Percentiles rank a stretch among this genome's conserved stretches.
phyloP scores from a whole-genome alignment of 331 rosid genomes.

The Quercus lobata region DNA sequence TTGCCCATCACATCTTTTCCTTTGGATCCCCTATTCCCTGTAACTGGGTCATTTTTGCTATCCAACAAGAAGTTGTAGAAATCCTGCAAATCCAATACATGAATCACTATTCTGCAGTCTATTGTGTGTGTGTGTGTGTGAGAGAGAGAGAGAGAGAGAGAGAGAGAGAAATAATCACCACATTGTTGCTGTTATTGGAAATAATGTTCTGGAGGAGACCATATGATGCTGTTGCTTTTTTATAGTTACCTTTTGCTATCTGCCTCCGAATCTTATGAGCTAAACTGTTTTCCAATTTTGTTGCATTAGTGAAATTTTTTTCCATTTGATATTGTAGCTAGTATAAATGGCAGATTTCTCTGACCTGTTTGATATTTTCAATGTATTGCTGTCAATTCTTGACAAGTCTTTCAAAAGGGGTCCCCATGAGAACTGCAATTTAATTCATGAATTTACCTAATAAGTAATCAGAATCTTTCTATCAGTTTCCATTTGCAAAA shows the following conservation, averaged over 20 bases:
- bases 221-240: background rate
- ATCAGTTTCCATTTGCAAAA: background rate
- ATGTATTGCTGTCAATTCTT: background rate
- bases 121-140: too few species aligned
- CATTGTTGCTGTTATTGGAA: background rate
- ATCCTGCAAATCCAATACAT: background rate
- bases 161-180: background rate
- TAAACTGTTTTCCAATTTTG: background rate
- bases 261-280: background rate
- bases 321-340: too few species aligned
- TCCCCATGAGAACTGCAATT: background rate
- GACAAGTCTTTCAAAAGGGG: background rate
- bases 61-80: background rate
- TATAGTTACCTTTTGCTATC: background rate
- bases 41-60: background rate
- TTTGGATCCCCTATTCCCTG: background rate
- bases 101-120: background rate
- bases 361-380: background rate
- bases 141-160: too few species aligned
- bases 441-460: background rate
- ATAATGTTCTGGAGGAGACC: background rate
- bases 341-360: too few species aligned
- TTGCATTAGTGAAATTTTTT: too few species aligned
- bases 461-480: too few species aligned
- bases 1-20: background rate